Conservation (phyloP, 2,329 filamentous ascomycete species). For the Diaporthe eres region DNA sequence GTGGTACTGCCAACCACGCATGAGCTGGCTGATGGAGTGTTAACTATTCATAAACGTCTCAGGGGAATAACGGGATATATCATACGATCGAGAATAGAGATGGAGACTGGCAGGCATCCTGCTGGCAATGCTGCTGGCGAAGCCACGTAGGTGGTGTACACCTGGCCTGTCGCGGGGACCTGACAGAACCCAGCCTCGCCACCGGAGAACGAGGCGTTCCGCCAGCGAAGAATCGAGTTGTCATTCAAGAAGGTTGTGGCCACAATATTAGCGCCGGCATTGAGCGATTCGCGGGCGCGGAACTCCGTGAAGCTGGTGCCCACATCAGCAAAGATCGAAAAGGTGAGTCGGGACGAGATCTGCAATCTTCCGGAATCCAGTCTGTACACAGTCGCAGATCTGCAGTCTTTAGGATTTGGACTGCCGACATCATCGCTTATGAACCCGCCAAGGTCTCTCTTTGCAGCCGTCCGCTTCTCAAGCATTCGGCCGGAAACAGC, state of each 20-base stretch:
- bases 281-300: not conserved
- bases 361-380: not conserved
- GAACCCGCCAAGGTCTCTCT: not conserved
- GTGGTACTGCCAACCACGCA: not conserved
- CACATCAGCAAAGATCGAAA: slow-evolving; percentile 5
- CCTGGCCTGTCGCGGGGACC: slow-evolving; percentile 1
- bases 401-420: slow-evolving; percentile 9
- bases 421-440: not conserved
- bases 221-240: not conserved
- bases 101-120: not conserved
- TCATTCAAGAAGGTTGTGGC: not conserved
- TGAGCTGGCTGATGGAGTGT: not conserved
- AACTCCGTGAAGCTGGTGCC: not conserved
- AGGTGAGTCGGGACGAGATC: not conserved
- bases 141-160: not conserved
- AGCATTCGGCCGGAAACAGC: not conserved
- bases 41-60: not conserved
- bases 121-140: not conserved
- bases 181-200: slow-evolving; percentile 15
- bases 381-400: not conserved
- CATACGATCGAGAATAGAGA: not conserved
- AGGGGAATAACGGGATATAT: too few relatives aligned
- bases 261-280: not conserved
- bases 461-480: not conserved
- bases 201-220: not conserved